These are phyloP conservation scores for Phytophthora boehmeriae DNA, from an alignment of 352 stramenopile species.

Conservation along the genomic window DNA sequence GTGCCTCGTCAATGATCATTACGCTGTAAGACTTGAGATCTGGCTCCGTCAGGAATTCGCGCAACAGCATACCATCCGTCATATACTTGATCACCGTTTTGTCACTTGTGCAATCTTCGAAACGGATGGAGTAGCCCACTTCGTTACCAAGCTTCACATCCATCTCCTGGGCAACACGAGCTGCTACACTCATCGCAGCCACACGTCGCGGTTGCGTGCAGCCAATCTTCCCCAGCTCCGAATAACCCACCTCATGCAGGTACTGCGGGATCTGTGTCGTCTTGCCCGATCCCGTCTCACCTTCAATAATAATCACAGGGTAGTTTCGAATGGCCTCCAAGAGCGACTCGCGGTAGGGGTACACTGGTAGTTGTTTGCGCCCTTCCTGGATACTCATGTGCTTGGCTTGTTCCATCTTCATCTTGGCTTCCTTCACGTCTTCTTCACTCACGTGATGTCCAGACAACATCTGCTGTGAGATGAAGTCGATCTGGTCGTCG, in stretches of 20 bases:
- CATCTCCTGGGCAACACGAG: conserved; percentile 99
- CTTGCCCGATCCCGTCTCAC: conserved; percentile 96
- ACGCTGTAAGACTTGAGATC: conserved; percentile 96
- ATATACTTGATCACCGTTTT: conserved; percentile 99
- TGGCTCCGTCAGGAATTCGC: conserved; percentile 98
- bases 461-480: conserved; percentile 91
- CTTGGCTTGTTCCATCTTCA: conserved; percentile 78
- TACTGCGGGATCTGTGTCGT: conserved; percentile 99
- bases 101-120: conserved; percentile 99
- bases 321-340: conserved; percentile 97
- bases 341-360: conserved; percentile 97
- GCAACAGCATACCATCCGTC: conserved; percentile 99
- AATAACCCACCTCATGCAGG: conserved; percentile 96
- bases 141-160: conserved; percentile 96
- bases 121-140: conserved; percentile 99
- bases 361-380: conserved; percentile 97
- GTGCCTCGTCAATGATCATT: conserved; percentile 99
- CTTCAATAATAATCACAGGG: conserved; percentile 86
- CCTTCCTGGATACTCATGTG: conserved; percentile 96
- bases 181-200: conserved; percentile 99
- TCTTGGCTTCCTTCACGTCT: conserved; percentile 68
- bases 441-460: conserved; percentile 86
- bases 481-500: conserved; percentile 99
- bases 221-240: conserved; percentile 95
- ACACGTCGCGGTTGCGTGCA: conserved; percentile 97